Evolutionary conservation across 768 basidiomycete species (phyloP), one percentile per base, ranked within the genome.

Genomic region (Tubosaeta sp.): DNA sequence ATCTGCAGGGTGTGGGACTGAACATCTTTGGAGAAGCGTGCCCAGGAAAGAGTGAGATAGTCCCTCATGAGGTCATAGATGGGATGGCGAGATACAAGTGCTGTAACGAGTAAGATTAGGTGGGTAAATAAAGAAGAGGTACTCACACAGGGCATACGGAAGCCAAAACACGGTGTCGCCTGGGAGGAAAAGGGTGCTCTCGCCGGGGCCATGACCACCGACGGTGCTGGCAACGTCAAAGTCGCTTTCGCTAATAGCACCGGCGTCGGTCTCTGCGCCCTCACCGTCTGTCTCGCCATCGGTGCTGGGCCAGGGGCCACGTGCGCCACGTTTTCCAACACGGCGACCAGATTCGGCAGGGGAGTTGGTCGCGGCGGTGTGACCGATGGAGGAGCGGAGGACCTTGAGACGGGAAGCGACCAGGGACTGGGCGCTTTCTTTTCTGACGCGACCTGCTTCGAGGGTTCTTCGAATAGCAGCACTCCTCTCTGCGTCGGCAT

Each of bases 61-160:
- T 98, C 94, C 47, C 89, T 81, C 88, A 97, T 91, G 49, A 95
- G 77, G 64, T 94, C 92, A 71, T 94, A 96, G 57, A 96, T 90
- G 0, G 94, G 94, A 67, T 90, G 89, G 21, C 90, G 84, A 43
- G 94, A 95, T 25, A 94, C 92, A 61, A 91, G 77, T 14, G 87
- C 89, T 90, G 57, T n/a, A 38, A 53, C 45, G 43, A 45, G 2
- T 2, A 42, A 40, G 47, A 32, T 58, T 24, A 65, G 44, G 53
- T 31, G 40, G 24, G 45, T 18, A 41, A 44, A 27, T 2, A 0
- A 39, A 30, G 52, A 34, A 39, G 52, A 55, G 18, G 22, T 16
- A 76, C 86, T 68, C 62, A 91, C 91, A 92, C 35, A 96, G 73
- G 2, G 90, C 87, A 63, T 94, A 95, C 4, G 94, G 94, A 34